Evolutionary conservation across 2,329 filamentous ascomycete species (phyloP), one percentile per base, ranked within the genome.

Genomic region (Malbranchea zuffiana): DNA sequence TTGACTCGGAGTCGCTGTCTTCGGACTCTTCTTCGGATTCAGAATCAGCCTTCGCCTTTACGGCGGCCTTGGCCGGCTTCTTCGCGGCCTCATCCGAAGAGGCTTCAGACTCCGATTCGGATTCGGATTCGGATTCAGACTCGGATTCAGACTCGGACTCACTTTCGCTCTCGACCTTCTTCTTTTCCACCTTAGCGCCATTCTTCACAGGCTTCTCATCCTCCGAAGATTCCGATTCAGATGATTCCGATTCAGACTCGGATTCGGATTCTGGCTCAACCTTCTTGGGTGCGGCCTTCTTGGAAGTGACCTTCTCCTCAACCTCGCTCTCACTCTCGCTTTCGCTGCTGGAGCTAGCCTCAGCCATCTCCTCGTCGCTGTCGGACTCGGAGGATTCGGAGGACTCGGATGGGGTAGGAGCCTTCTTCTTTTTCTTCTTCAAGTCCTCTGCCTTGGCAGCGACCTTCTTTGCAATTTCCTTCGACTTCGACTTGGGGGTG

Each of bases 401-500:
- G 23, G 37, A 40, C n/a, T 43, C 41, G 6, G 42, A 41, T 7
- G 42, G 42, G 15, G 42, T 41, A 5, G 42, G 38, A 38, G 35
- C 34, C 35, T 44, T 44, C 32, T 44, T 44, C 31, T 43, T 43
- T 30, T 29, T 37, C 39, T 41, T 41, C 13, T 41, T 16, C 7
- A 24, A 3, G 16, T 41, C 28, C 23, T n/a, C 28, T 7, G 40
- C 27, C 25, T 44, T 45, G 16, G 38, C 27, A 13, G 41, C 31
- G 17, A 41, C 32, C 29, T 44, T 42, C 28, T 46, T 47, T 23
- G 42, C 43, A 28, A 42, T 34, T 44, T 57, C 57, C 47, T 60
- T 61, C 40, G 48, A 38, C 30, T 46, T 49, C 6, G 52, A 50
- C 48, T 59, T 58, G 21, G 57, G 52, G 40, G 55, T 59, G 51